Evolutionary conservation across 2,329 filamentous ascomycete genomes (phyloP).

Genomic region (Aspergillus udagawae): DNA sequence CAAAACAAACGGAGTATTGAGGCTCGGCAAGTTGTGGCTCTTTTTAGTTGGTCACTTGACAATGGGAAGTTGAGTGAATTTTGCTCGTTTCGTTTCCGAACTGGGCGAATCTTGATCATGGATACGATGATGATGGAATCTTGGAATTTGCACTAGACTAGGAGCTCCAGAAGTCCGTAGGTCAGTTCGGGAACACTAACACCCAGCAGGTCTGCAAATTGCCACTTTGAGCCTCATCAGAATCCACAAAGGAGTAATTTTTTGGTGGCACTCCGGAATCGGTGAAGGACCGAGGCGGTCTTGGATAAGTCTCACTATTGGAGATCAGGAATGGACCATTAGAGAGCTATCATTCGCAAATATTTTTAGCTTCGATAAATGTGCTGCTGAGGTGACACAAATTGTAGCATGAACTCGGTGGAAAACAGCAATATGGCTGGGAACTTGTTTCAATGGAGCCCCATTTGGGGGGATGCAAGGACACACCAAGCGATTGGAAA

Average conservation of each 20-base stretch:
- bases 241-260: background rate
- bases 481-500: background rate
- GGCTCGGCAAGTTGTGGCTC: background rate
- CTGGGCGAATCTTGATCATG: too few relatives aligned
- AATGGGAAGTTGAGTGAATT: background rate
- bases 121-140: background rate
- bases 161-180: background rate
- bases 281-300: background rate
- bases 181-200: too few relatives aligned
- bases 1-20: background rate
- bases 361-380: background rate
- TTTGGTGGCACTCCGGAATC: background rate
- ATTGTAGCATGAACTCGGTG: background rate
- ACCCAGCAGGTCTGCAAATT: background rate
- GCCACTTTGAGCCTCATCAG: background rate
- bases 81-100: background rate
- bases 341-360: background rate
- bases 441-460: background rate
- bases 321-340: background rate
- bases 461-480: background rate
- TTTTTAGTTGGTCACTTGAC: background rate
- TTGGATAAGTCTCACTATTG: background rate
- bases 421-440: background rate
- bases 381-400: background rate
- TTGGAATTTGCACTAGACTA: background rate